These are phyloP conservation scores for Pichia cephalocereana DNA, from an alignment of 805 yeast genomes.

Conservation along the genomic window DNA sequence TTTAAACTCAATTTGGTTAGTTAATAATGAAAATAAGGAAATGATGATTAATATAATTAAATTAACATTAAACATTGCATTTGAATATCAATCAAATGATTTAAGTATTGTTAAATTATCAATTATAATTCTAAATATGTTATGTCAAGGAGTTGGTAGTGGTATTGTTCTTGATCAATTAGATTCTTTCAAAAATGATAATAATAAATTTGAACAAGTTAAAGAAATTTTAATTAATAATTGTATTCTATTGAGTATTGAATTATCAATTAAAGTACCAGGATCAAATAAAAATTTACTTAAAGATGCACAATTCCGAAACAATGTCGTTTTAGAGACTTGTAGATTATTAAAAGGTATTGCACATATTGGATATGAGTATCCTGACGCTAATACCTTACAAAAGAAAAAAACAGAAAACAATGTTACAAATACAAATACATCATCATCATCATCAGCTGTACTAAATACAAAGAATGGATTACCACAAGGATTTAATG, in stretches of 20 bases:
- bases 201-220: conserved; percentile 51
- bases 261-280: conserved; percentile 66
- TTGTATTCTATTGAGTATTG: conserved; percentile 59
- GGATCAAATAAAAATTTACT: conserved; percentile 32
- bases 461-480: conserved; percentile 31
- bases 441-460: too few relatives aligned
- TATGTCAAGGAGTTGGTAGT: conserved; percentile 55
- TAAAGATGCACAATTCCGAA: conserved; percentile 72
- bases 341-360: conserved; percentile 60
- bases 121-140: conserved; percentile 55
- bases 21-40: conserved; percentile 49
- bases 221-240: conserved; percentile 62
- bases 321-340: conserved; percentile 60
- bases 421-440: conserved; percentile 6
- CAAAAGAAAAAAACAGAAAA: conserved; percentile 12
- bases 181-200: conserved; percentile 41
- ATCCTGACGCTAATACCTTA: conserved; percentile 22
- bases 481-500: conserved; percentile 18
- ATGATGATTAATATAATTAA: conserved; percentile 53
- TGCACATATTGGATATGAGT: conserved; percentile 28
- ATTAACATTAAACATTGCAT: conserved; percentile 56
- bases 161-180: conserved; percentile 56
- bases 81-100: conserved; percentile 45
- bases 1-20: conserved; percentile 65
- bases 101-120: conserved; percentile 60